These are phyloP conservation scores for Fusarium robinianum DNA, from an alignment of 2,329 filamentous ascomycete genomes.

Conservation along the genomic window DNA sequence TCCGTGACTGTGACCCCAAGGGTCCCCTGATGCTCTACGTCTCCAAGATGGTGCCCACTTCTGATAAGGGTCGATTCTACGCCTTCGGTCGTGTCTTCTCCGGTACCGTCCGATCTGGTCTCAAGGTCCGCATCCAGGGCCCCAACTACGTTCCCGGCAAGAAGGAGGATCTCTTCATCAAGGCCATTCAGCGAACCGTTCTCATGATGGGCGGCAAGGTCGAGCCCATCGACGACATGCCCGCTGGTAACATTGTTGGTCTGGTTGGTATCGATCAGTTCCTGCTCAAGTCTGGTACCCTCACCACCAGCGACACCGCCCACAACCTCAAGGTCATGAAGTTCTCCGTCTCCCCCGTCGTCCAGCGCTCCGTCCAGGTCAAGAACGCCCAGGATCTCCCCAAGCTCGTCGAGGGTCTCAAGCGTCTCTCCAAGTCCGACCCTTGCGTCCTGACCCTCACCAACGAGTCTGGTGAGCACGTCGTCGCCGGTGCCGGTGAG, in stretches of 20 bases:
- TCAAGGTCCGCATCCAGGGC: slow-evolving; percentile 99
- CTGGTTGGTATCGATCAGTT: slow-evolving; percentile 99
- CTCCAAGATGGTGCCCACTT: slow-evolving; percentile 99
- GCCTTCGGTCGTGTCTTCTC: slow-evolving; percentile 99
- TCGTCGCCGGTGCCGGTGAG: slow-evolving; percentile 99
- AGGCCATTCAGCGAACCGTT: slow-evolving; percentile 99
- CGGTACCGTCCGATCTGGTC: slow-evolving; percentile 94
- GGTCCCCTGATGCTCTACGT: slow-evolving; percentile 99
- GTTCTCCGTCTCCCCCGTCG: slow-evolving; percentile 99
- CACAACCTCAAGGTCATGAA: slow-evolving; percentile 99
- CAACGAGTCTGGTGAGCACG: slow-evolving; percentile 93
- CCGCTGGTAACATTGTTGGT: slow-evolving; percentile 99
- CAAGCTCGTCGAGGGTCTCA: slow-evolving; percentile 99
- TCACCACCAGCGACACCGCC: slow-evolving; percentile 94
- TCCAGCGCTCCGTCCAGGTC: slow-evolving; percentile 97
- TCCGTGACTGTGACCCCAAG: slow-evolving; percentile 98
- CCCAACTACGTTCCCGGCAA: slow-evolving; percentile 98
- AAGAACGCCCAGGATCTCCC: slow-evolving; percentile 99
- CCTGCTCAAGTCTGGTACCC: slow-evolving; percentile 99
- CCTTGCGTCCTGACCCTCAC: slow-evolving; percentile 94
- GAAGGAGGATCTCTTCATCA: slow-evolving; percentile 99
- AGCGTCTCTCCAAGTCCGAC: slow-evolving; percentile 99
- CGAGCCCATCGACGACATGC: slow-evolving; percentile 98
- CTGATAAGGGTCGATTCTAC: slow-evolving; percentile 99
- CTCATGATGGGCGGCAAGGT: slow-evolving; percentile 99